phyloP scores from a whole-genome alignment of 371 early-diverging fungal genomes.

The Phascolomyces articulosus region DNA sequence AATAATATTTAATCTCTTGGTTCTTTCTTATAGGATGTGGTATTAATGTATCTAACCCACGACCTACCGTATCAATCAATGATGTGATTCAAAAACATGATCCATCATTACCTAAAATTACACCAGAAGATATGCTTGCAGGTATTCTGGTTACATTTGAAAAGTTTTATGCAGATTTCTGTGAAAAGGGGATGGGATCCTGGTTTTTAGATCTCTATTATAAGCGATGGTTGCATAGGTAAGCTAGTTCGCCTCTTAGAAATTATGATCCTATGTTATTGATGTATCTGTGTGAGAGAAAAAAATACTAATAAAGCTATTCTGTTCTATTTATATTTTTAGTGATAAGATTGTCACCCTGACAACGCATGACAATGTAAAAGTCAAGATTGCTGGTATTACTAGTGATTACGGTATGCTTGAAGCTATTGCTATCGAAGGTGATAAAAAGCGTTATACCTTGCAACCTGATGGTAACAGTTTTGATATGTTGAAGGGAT shows the following conservation, averaged over 20 bases:
- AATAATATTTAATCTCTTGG: too few relatives aligned
- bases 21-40: slow-evolving; percentile 73
- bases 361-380: slow-evolving; percentile 58
- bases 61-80: slow-evolving; percentile 87
- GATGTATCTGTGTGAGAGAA: neutral
- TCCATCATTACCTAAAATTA: slow-evolving; percentile 34
- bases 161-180: slow-evolving; percentile 69
- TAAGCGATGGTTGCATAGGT: slow-evolving; percentile 85
- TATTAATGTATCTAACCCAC: slow-evolving; percentile 79
- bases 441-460: slow-evolving; percentile 54
- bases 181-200: slow-evolving; percentile 66
- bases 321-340: neutral
- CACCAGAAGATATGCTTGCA: slow-evolving; percentile 78
- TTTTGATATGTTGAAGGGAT: slow-evolving; percentile 93
- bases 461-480: slow-evolving; percentile 96
- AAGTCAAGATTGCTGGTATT: slow-evolving; percentile 77
- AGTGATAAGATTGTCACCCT: slow-evolving; percentile 74
- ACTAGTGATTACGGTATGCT: slow-evolving; percentile 79
- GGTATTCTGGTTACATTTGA: slow-evolving; percentile 77
- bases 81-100: slow-evolving; percentile 68
- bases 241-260: too few relatives aligned
- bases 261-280: too few relatives aligned
- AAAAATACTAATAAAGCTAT: slow-evolving; percentile 1
- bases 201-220: slow-evolving; percentile 80
- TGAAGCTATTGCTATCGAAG: slow-evolving; percentile 63